phyloP scores from a whole-genome alignment of 1,139 yeast genomes.

The Blastobotrys persicus region DNA sequence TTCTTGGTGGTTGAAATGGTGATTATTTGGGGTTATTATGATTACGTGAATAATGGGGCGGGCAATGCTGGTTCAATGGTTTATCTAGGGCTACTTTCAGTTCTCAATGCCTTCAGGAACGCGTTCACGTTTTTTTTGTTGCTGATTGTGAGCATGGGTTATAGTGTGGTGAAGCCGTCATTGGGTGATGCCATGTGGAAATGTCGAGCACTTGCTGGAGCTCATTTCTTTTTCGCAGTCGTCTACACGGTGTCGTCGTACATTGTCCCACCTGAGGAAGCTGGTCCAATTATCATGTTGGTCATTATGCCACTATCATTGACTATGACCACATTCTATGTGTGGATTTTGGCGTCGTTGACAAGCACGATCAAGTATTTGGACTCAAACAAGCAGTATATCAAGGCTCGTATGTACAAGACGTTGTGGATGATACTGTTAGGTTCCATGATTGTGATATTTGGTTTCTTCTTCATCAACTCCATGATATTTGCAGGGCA shows the following conservation, averaged over 20 bases:
- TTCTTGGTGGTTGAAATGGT: slow-evolving; percentile 83
- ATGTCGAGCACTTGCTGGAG: slow-evolving; percentile 72
- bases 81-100: slow-evolving; percentile 73
- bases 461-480: slow-evolving; percentile 67
- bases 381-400: slow-evolving; percentile 84
- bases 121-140: slow-evolving; percentile 87
- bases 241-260: slow-evolving; percentile 70
- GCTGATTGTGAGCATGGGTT: slow-evolving; percentile 83
- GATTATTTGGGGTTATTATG: slow-evolving; percentile 89
- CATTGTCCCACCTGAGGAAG: slow-evolving; percentile 48
- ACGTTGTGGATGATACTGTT: slow-evolving; percentile 72
- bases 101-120: slow-evolving; percentile 75
- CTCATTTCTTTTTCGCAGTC: slow-evolving; percentile 67
- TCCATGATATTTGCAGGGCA: slow-evolving; percentile 71
- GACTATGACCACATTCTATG: slow-evolving; percentile 70
- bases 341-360: slow-evolving; percentile 69
- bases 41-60: slow-evolving; percentile 67
- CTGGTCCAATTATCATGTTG: slow-evolving; percentile 45
- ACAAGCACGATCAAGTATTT: slow-evolving; percentile 70
- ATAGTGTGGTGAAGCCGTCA: slow-evolving; percentile 86
- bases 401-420: slow-evolving; percentile 84
- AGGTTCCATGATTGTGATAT: slow-evolving; percentile 55
- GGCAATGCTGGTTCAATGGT: slow-evolving; percentile 61
- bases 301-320: slow-evolving; percentile 69
- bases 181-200: slow-evolving; percentile 75